A percentile compares a stretch with the other conserved stretches of the same genome.
These are phyloP conservation scores for Pythium scleroteichum DNA, from an alignment of 352 stramenopile species.

Conservation along the genomic window DNA sequence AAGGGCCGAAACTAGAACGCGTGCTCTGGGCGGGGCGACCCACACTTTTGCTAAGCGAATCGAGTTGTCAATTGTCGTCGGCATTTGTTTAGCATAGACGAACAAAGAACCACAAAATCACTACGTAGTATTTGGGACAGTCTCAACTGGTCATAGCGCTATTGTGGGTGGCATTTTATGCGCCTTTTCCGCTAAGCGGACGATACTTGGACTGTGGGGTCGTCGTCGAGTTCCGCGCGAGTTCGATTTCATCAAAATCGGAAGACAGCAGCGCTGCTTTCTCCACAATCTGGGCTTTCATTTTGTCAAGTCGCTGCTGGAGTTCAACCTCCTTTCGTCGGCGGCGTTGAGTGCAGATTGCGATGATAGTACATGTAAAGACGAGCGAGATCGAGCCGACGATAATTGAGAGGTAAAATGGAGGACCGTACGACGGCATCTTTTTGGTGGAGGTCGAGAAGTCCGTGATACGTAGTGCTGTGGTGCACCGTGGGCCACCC, in stretches of 20 bases:
- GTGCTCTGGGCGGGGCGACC: too few relatives aligned
- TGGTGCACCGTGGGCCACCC: conserved; percentile 65
- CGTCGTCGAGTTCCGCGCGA: conserved; percentile 11
- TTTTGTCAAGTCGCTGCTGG: conserved; percentile 40
- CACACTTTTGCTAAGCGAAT: not conserved
- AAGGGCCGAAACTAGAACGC: conserved; percentile 25
- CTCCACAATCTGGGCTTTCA: conserved; percentile 21
- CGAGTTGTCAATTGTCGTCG: not conserved
- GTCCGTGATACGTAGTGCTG: conserved; percentile 33
- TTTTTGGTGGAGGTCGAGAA: not conserved
- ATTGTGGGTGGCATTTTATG: conserved; percentile 3
- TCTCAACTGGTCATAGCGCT: not conserved
- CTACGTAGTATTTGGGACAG: not conserved
- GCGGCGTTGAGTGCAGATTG: conserved; percentile 34
- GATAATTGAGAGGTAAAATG: conserved; percentile 31
- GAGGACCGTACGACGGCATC: conserved; percentile 31
- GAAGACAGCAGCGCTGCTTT: conserved; percentile 18
- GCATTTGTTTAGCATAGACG: not conserved
- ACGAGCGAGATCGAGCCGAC: conserved; percentile 30
- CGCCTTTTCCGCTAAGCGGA: conserved; percentile 14
- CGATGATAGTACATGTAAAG: conserved; percentile 45
- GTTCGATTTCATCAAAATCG: conserved; percentile 29
- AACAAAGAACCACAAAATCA: not conserved
- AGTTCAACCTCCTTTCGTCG: conserved; percentile 18
- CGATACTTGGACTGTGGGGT: conserved; percentile 25